Evolutionary conservation across 2,329 filamentous ascomycete genomes (phyloP).

Genomic region (Trichoderma asperellum): DNA sequence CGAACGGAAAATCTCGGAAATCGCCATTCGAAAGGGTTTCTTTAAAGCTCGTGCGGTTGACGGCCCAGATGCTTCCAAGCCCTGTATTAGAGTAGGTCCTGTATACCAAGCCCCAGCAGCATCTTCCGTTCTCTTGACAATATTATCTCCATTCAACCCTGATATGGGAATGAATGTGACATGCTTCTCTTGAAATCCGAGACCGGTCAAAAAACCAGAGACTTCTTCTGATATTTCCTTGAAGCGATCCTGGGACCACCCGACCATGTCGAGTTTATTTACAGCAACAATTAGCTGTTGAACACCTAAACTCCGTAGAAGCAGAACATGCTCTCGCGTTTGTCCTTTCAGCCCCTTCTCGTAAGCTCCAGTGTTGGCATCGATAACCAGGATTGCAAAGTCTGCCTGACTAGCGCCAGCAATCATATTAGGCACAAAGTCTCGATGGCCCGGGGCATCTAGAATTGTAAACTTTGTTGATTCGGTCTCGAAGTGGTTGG

Average conservation of each 20-base stretch:
- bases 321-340: conserved; percentile 88
- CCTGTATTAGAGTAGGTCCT: conserved; percentile 77
- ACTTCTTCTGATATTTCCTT: conserved; percentile 84
- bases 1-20: conserved; percentile 84
- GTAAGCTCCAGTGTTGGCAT: conserved; percentile 87
- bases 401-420: conserved; percentile 94
- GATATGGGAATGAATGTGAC: conserved; percentile 88
- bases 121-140: conserved; percentile 63
- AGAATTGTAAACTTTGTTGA: conserved; percentile 89
- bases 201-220: conserved; percentile 76
- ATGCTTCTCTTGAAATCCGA: conserved; percentile 81
- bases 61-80: conserved; percentile 82
- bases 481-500: conserved; percentile 89
- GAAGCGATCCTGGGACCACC: conserved; percentile 82
- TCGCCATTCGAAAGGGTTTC: conserved; percentile 82
- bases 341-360: conserved; percentile 93
- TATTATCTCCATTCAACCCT: conserved; percentile 86
- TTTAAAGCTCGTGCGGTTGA: conserved; percentile 66
- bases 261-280: conserved; percentile 90
- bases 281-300: conserved; percentile 86
- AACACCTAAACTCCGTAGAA: conserved; percentile 89
- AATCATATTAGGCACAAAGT: conserved; percentile 99
- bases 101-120: conserved; percentile 74
- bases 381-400: conserved; percentile 92
- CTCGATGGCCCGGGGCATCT: conserved; percentile 90